Evolutionary conservation across 352 stramenopile genomes (phyloP), one percentile per base, ranked within the genome.

Genomic region (Globisporangium okanoganense): DNA sequence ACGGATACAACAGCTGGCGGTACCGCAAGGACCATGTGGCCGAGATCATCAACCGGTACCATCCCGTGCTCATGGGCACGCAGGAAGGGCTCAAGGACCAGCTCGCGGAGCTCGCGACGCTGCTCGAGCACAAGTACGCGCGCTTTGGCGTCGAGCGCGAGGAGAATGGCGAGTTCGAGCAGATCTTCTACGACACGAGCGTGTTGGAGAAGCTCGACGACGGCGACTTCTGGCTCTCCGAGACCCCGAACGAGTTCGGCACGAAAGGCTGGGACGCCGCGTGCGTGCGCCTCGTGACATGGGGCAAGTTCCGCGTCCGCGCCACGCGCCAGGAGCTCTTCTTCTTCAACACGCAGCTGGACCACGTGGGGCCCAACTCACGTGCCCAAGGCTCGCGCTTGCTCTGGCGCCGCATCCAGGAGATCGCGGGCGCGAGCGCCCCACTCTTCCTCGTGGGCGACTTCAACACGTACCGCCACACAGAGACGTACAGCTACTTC

Each of bases 391-490:
- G 79, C 14, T 86, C 82, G 13, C 75, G 71, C 38, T 35, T 92
- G 54, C 66, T 92, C 9, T 90, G 78, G 79, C 41, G 75, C 36
- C 82, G 82, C 40, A 90, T 92, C 24, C 72, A 88, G 61, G 45
- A 64, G 41, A 80, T 87, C 52, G 78, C 81, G 7, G 71, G 76
- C 38, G 65, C 65, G 5, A 50, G 60, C 0, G 64, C 77, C n/a
- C 80, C 85, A 33, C 60, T 95, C 7, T 92, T 95, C 60, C 62
- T 93, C 8, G 72, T 92, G 40, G 86, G 86, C 16, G 86, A 95
- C 59, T 95, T 95, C 62, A 95, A 95, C 60, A 92, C 82, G 52
- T 94, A 92, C 57, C 86, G 86, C 31, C 76, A 93, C 68, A 92
- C 81, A 1, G 76, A 60, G 27, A 90, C 79, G 33, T 95, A 95